Conservation (phyloP, 2,329 filamentous ascomycete genomes). For the Ascochyta koolunga region DNA sequence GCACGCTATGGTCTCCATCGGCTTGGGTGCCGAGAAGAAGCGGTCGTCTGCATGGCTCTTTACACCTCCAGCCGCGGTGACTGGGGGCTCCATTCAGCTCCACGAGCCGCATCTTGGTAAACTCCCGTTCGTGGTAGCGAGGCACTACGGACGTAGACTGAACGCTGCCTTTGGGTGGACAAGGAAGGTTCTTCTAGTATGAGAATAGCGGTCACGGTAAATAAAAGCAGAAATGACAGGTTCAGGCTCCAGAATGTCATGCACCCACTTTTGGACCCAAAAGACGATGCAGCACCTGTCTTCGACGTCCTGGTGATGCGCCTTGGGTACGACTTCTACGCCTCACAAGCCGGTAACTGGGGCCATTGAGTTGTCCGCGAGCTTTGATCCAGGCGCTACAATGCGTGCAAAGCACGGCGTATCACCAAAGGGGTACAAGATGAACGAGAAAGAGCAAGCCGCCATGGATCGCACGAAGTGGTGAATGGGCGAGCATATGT, state of each 20-base stretch:
- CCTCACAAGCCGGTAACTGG: constrained; percentile 51
- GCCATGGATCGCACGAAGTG: constrained; percentile 43
- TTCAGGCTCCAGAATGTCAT: constrained; percentile 44
- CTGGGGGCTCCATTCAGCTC: constrained; percentile 61
- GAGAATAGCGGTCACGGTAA: not conserved
- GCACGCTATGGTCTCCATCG: constrained; percentile 57
- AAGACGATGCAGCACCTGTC: constrained; percentile 32
- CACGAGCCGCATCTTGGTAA: constrained; percentile 67
- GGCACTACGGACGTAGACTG: constrained; percentile 58
- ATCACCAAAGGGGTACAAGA: constrained; percentile 37
- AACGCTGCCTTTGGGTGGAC: constrained; percentile 55
- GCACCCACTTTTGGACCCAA: constrained; percentile 42
- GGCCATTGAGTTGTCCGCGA: constrained; percentile 51
- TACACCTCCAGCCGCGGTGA: constrained; percentile 49
- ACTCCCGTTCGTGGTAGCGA: constrained; percentile 55
- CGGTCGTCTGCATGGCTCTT: constrained; percentile 67
- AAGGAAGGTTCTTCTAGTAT: constrained; percentile 52
- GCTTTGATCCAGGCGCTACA: constrained; percentile 43
- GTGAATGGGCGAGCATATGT: constrained; percentile 36
- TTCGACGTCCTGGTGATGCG: constrained; percentile 62
- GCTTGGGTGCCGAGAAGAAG: constrained; percentile 62
- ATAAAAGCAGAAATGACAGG: not conserved
- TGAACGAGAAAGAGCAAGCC: constrained; percentile 43
- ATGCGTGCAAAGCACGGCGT: constrained; percentile 46
- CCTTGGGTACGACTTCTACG: constrained; percentile 50